A percentile compares a stretch with the other conserved stretches of the same genome.
phyloP scores from a whole-genome alignment of 768 basidiomycete species.

The Trametes cubensis region DNA sequence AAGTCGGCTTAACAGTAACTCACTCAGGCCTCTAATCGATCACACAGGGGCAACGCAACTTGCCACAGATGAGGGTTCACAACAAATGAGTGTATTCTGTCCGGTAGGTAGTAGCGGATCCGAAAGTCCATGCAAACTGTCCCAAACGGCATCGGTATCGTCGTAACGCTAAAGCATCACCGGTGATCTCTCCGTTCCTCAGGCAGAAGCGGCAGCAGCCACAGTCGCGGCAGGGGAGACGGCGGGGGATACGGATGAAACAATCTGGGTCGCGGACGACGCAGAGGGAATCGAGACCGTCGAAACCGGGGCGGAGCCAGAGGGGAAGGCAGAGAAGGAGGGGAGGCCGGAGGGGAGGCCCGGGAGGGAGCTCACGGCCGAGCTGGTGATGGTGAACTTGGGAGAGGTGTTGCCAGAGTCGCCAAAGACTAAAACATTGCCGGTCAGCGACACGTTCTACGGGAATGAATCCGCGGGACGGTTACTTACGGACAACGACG shows the following conservation, averaged over 20 bases:
- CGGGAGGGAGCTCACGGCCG: not conserved
- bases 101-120: not conserved
- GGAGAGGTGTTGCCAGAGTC: conserved; percentile 46
- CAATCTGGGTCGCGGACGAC: not conserved
- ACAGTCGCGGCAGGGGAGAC: not conserved
- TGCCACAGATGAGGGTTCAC: not conserved
- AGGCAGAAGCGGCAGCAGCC: not conserved
- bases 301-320: not conserved
- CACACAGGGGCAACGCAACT: not conserved
- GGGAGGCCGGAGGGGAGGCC: not conserved
- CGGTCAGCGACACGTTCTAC: not conserved
- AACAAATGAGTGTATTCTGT: conserved; percentile 8
- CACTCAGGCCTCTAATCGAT: no score
- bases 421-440: conserved; percentile 42
- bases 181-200: not conserved
- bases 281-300: not conserved
- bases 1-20: no score
- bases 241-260: conserved; percentile 33
- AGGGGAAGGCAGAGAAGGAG: conserved; percentile 7
- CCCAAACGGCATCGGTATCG: not conserved
- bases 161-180: conserved; percentile 2
- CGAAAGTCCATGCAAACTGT: conserved; percentile 11
- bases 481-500: conserved; percentile 47
- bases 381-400: conserved; percentile 31
- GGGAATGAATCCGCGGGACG: no score